These are phyloP conservation scores for Excoecaria agallocha DNA, from an alignment of 345 rosid genomes.

Conservation along the genomic window DNA sequence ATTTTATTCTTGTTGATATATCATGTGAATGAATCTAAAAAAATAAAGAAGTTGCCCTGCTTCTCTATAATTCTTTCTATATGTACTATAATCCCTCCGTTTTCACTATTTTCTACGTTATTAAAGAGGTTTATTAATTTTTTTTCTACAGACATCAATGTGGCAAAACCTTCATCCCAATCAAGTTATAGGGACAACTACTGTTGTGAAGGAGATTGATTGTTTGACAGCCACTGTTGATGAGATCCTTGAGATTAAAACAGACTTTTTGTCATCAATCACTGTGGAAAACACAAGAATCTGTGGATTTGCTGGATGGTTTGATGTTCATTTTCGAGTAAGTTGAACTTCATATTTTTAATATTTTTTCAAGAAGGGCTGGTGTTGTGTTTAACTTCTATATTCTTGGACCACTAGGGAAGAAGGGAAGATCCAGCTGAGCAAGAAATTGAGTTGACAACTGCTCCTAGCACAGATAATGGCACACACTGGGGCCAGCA, in stretches of 20 bases:
- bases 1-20: neutral
- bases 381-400: neutral
- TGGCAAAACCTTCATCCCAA: conserved; percentile 93
- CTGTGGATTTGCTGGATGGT: conserved; percentile 94
- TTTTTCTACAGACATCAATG: conserved; percentile 62
- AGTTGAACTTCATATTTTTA: conserved; percentile 31
- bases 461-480: conserved; percentile 74
- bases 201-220: conserved; percentile 76
- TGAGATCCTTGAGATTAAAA: conserved; percentile 65
- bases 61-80: neutral
- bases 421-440: conserved; percentile 65
- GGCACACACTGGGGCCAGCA: conserved; percentile 99
- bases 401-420: conserved; percentile 49
- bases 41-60: neutral
- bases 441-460: conserved; percentile 76
- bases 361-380: neutral
- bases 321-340: conserved; percentile 93
- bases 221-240: conserved; percentile 73
- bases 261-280: conserved; percentile 55
- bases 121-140: conserved; percentile 6
- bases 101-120: neutral
- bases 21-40: neutral
- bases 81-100: neutral
- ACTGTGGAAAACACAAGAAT: conserved; percentile 45
- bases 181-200: conserved; percentile 76